phyloP scores from a whole-genome alignment of 108 stramenopile genomes.

The Nannochloropsis salina region DNA sequence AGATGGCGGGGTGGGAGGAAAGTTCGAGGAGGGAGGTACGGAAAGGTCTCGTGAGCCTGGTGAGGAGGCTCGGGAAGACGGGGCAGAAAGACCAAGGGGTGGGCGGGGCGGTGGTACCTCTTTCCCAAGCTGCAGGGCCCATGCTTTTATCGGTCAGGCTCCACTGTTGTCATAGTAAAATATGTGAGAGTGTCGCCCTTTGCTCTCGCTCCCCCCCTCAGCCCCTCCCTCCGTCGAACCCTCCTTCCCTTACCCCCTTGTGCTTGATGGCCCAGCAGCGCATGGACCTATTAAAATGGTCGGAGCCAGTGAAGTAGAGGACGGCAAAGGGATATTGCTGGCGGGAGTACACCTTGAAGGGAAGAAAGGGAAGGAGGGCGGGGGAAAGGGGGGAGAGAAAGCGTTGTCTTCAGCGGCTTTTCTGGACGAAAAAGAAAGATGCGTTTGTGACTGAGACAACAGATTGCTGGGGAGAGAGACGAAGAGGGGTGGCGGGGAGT shows the following conservation, averaged over 20 bases:
- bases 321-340: slow-evolving; percentile 49
- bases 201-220: not conserved
- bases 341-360: slow-evolving; percentile 39
- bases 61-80: not conserved
- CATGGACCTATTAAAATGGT: slow-evolving; percentile 60
- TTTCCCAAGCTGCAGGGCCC: not conserved
- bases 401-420: not conserved
- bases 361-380: not conserved
- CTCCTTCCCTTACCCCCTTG: slow-evolving; percentile 29
- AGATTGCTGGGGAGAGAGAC: not conserved
- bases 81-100: not conserved
- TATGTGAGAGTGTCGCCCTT: not conserved
- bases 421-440: not conserved
- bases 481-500: not conserved
- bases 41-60: not conserved
- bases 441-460: too few relatives aligned
- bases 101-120: not conserved
- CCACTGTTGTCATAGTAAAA: not conserved
- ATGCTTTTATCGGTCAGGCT: not conserved
- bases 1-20: not conserved
- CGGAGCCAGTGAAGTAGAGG: slow-evolving; percentile 60
- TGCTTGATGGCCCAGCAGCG: slow-evolving; percentile 50
- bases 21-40: not conserved
- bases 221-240: not conserved
- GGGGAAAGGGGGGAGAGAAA: not conserved